A percentile compares a stretch with the other conserved stretches of the same genome.
These are phyloP conservation scores for Nematocida ironsii DNA, from an alignment of 371 early-diverging fungal genomes.

Conservation along the genomic window DNA sequence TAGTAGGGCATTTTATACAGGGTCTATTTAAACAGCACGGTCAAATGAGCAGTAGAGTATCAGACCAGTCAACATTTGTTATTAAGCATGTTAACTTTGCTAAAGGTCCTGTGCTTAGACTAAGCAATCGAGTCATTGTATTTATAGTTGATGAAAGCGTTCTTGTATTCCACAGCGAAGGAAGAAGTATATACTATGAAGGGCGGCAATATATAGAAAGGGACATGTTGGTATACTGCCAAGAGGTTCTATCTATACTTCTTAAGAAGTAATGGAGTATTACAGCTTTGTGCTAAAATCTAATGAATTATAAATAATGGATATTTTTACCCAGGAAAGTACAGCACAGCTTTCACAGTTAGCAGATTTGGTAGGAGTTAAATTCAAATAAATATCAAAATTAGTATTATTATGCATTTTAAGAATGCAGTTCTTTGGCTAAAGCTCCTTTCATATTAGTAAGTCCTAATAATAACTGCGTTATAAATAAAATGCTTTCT, in stretches of 20 bases:
- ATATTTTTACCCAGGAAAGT: neutral
- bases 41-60: neutral
- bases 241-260: constrained; percentile 29
- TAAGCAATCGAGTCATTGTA: constrained; percentile 43
- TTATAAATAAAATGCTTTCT: no score
- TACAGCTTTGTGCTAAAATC: neutral
- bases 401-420: no score
- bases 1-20: constrained; percentile 20
- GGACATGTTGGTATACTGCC: constrained; percentile 30
- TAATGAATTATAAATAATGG: neutral
- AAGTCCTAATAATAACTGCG: no score
- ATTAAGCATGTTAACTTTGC: constrained; percentile 50
- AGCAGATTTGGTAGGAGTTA: no score
- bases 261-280: constrained; percentile 23
- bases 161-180: constrained; percentile 43
- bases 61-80: constrained; percentile 23
- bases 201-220: constrained; percentile 24
- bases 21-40: neutral
- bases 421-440: no score
- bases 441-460: no score
- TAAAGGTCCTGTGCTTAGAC: constrained; percentile 36
- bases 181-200: constrained; percentile 16
- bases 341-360: no score
- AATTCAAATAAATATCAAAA: no score
- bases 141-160: constrained; percentile 30